Base-by-base conservation (phyloP, 2,329 filamentous ascomycete species). In the Fusarium vanettenii region DNA sequence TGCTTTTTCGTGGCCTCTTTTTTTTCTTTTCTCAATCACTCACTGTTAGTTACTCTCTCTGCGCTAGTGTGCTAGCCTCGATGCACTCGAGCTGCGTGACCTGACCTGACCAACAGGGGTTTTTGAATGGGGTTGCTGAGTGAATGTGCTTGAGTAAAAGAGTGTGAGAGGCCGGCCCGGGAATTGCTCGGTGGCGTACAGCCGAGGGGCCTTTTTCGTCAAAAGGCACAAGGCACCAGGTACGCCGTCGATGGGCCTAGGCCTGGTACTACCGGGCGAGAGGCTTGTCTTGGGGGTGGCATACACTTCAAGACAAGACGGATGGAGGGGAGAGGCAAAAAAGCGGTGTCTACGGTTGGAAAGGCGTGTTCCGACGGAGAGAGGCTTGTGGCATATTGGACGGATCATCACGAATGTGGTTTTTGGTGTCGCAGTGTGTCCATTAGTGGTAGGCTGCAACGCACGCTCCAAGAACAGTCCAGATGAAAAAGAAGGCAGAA, bases 181-280 rank as follows among this genome's bases (percentile, higher is more conserved):
- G 63, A 75, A 59, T 62, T 75, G 72, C 48, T 60, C 45, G 63
- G 64, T 75, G 69, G 72, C 66, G 69, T 50, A 55, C 41, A 41
- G 56, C 20, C 60, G 63, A 69, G 55, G 73, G 61, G 66, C 66
- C 67, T 71, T 74, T 68, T 68, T 45, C 13, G 20, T 45, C 41
- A 25, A 48, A 67, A 74, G 72, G 72, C 37, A 73, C 72, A 73
- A 73, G 72, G 72, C 69, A 75, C 72, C 64, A 72, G 59, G 64
- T n/a, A 60, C 71, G 39, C 43, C 22, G 18, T 1, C 25, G 22
- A 27, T 52, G 50, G 66, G 69, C 50, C 72, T 48, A 62, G 72
- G 67, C 60, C 60, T 45, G 45, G 18, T 56, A 69, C 33, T 60
- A 37, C 56, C 33, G 59, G 25, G 39, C 48, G 60, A 14, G 62